A percentile compares a stretch with the other conserved stretches of the same genome.
These are phyloP conservation scores for Cryptosporidium bovis DNA, from an alignment of 169 alveolate genomes.

Conservation along the genomic window DNA sequence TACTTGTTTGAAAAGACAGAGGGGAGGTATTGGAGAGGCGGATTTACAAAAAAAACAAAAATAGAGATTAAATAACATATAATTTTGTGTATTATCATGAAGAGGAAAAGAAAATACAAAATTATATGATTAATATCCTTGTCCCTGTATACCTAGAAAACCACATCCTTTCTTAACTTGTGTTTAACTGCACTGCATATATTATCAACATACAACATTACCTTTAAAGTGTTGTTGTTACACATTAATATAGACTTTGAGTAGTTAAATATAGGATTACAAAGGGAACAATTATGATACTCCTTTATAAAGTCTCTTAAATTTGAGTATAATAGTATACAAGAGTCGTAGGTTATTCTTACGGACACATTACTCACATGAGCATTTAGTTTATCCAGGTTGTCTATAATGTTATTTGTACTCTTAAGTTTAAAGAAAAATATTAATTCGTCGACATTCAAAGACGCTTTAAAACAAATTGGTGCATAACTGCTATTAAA, in stretches of 20 bases:
- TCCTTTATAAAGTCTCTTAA: constrained; percentile 12
- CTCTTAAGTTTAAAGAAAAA: constrained; percentile 31
- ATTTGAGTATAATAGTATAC: not conserved
- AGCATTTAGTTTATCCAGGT: constrained; percentile 37
- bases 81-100: too few species aligned
- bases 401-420: constrained; percentile 6
- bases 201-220: constrained; percentile 10
- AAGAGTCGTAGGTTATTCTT: constrained; percentile 49
- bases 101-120: not conserved
- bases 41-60: too few species aligned
- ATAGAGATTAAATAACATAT: too few species aligned
- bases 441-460: constrained; percentile 4
- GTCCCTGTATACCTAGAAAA: not conserved
- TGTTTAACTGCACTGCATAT: constrained; percentile 40
- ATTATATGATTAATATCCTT: constrained; percentile 6
- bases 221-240: constrained; percentile 10
- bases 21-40: too few species aligned
- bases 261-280: constrained; percentile 36
- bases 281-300: constrained; percentile 43
- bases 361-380: constrained; percentile 28
- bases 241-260: constrained; percentile 30
- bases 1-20: not conserved
- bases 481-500: constrained; percentile 16
- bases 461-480: constrained; percentile 14
- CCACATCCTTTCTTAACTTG: not conserved